Conservation (phyloP, 257 asterid genomes). For the Ballota nigra region DNA sequence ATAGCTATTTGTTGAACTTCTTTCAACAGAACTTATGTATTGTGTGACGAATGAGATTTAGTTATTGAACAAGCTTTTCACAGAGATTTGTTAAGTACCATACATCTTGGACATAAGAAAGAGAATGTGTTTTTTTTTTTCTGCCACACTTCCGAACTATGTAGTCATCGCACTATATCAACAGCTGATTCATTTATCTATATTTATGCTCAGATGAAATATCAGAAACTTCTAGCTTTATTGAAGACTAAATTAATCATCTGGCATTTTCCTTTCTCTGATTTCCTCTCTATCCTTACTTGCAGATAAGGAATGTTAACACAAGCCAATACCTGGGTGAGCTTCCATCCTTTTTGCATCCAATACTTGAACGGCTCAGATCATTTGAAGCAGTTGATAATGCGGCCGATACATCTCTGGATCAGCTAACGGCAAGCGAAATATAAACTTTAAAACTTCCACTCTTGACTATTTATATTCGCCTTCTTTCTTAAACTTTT, state of each 20-base stretch:
- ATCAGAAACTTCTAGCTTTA: not conserved
- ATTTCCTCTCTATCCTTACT: constrained; percentile 1
- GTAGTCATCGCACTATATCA: not conserved
- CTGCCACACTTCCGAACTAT: not conserved
- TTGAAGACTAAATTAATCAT: not conserved
- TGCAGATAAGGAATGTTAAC: constrained; percentile 87
- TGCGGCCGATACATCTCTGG: constrained; percentile 41
- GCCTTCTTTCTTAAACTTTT: not conserved
- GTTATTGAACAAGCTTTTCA: not conserved
- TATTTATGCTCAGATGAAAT: not conserved
- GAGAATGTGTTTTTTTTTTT: not conserved
- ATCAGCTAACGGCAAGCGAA: constrained; percentile 80
- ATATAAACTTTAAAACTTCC: constrained; percentile 6
- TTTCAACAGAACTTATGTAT: not conserved
- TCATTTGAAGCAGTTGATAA: constrained; percentile 45
- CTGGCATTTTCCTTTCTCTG: not conserved
- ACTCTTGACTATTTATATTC: not conserved
- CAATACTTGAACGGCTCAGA: constrained; percentile 54
- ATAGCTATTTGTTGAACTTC: not conserved
- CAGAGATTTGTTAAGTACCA: not conserved
- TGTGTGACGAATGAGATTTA: not conserved
- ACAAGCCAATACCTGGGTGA: constrained; percentile 73
- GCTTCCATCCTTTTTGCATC: constrained; percentile 75
- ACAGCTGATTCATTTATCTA: not conserved
- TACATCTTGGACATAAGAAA: not conserved